Conservation (phyloP, 2,329 filamentous ascomycete species). For the Aspergillus niger region DNA sequence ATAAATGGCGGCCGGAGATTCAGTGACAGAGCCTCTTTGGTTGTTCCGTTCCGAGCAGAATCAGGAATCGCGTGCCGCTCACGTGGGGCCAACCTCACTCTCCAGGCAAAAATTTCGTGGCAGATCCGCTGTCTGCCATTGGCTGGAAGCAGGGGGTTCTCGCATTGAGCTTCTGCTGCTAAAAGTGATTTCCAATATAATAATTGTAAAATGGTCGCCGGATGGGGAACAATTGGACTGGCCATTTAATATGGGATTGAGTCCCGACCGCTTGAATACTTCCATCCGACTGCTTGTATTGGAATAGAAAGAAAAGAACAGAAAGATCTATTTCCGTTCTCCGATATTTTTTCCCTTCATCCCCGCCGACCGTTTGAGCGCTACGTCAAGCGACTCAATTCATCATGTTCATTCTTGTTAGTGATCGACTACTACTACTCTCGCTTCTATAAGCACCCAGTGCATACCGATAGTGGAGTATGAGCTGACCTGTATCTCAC, state of each 20-base stretch:
- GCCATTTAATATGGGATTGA: slow-evolving; percentile 22
- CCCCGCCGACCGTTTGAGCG: slow-evolving; percentile 1
- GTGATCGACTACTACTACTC: slow-evolving; percentile 27
- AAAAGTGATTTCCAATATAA: too few species aligned
- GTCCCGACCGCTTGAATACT: slow-evolving; percentile 3
- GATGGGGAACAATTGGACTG: neutral
- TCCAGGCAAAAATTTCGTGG: slow-evolving; percentile 20
- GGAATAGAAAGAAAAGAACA: slow-evolving; percentile 13
- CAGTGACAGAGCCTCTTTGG: slow-evolving; percentile 6
- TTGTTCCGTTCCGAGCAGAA: slow-evolving; percentile 28
- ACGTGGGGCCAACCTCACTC: slow-evolving; percentile 13
- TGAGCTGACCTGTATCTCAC: slow-evolving; percentile 17
- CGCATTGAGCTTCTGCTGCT: too few species aligned
- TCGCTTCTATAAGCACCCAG: neutral
- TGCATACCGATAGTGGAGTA: neutral
- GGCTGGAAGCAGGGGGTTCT: slow-evolving; percentile 7
- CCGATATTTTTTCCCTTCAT: neutral
- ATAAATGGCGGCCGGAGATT: slow-evolving; percentile 11
- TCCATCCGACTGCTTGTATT: slow-evolving; percentile 12
- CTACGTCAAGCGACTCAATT: slow-evolving; percentile 1
- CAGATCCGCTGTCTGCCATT: slow-evolving; percentile 24
- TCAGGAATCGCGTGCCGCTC: slow-evolving; percentile 9
- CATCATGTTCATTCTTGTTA: slow-evolving; percentile 55
- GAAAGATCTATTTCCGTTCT: neutral
- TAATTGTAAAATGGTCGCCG: neutral